Evolutionary conservation across 2,329 filamentous ascomycete species (phyloP), one percentile per base, ranked within the genome.

Genomic region (Sclerotiophoma versabilis): DNA sequence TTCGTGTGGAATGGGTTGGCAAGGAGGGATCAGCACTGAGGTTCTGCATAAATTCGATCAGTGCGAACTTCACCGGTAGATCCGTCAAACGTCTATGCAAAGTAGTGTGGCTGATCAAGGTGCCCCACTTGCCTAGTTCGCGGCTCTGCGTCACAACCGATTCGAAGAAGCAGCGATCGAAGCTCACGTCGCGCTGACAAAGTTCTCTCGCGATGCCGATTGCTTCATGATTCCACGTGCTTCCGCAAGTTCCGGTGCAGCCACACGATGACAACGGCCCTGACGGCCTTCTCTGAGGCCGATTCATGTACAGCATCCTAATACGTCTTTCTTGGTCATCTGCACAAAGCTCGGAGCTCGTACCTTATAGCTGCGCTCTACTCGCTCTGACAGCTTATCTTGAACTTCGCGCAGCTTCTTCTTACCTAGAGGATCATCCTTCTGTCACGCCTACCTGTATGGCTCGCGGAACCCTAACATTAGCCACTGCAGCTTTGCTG

Each of bases 401-500:
- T 10, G 27, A 33, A 14, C 17, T 27, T 27, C 17, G 9, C 19
- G 22, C 39, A 46, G 15, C 29, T 37, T 38, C 29, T 29, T 9
- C 17, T 27, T 17, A 17, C 36, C 23, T 42, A 20, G 32, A 33
- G 25, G 41, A 27, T 22, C 26, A 41, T 54, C 26, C 17, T 19
- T 48, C 7, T n/a, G 39, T 41, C 39, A 34, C 33, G n/a, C 41
- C 32, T 53, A 51, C 44, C 66, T 63, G 70, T 54, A 75, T 76
- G 71, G 54, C 58, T 57, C 53, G 56, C 37, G 58, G 49, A 37
- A 50, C 53, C 36, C 43, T 72, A 27, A 52, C 57, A 6, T 27
- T 71, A 60, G 64, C 68, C 30, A 59, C 68, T 37, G 75, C 71
- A 58, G 75, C 71, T 55, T 66, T 79, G 62, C 70, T 80, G 37